These are phyloP conservation scores for Verticillium klebahnii DNA, from an alignment of 2,329 filamentous ascomycete species.

Conservation along the genomic window DNA sequence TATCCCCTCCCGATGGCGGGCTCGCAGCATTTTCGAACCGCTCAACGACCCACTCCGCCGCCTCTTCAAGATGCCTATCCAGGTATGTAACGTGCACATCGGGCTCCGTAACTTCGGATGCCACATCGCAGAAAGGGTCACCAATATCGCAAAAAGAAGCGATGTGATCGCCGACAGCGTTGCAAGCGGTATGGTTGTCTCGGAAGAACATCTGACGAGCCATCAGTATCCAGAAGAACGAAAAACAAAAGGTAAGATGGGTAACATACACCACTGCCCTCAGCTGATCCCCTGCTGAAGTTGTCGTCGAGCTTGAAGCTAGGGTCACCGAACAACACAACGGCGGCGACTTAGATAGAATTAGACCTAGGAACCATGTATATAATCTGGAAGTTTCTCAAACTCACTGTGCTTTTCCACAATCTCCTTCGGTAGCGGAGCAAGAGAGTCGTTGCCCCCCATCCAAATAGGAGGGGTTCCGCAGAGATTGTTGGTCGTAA, in stretches of 20 bases:
- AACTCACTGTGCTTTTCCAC: too few species aligned
- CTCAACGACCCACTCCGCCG: neutral
- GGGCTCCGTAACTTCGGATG: constrained; percentile 17
- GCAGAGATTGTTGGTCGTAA: too few species aligned
- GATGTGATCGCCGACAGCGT: constrained; percentile 26
- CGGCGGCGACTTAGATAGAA: too few species aligned
- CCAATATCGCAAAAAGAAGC: constrained; percentile 35
- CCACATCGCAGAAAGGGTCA: constrained; percentile 42
- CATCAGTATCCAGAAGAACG: too few species aligned
- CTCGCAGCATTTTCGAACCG: neutral
- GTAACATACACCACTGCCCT: neutral
- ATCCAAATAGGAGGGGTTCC: neutral
- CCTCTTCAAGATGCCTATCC: neutral
- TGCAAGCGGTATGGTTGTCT: constrained; percentile 25
- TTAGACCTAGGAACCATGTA: too few species aligned
- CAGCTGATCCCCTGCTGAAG: neutral
- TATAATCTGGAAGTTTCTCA: too few species aligned
- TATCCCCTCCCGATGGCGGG: too few species aligned
- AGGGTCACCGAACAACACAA: too few species aligned
- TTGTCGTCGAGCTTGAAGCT: neutral
- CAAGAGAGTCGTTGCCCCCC: neutral
- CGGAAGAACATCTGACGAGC: constrained; percentile 28
- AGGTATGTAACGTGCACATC: neutral
- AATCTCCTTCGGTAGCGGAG: neutral
- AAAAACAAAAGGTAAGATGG: too few species aligned